These are phyloP conservation scores for Cryomyces minteri DNA, from an alignment of 495 filamentous ascomycete species.

Conservation along the genomic window DNA sequence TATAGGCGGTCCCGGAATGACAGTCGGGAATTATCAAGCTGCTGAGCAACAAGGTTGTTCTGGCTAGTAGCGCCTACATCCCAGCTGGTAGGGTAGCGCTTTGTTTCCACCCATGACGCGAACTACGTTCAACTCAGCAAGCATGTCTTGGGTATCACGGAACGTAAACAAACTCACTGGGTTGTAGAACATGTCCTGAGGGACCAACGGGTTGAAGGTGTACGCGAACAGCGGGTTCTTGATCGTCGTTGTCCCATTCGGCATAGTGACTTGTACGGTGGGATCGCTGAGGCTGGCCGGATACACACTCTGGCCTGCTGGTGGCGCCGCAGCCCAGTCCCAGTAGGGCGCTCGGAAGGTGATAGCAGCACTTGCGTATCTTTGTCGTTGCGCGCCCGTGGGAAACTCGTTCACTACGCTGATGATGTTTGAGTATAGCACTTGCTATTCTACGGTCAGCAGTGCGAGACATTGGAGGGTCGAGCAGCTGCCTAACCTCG, in stretches of 20 bases:
- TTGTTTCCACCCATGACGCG: conserved; percentile 27
- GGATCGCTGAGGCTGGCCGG: conserved; percentile 28
- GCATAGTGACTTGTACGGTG: conserved; percentile 30
- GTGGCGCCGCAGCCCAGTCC: conserved; percentile 43
- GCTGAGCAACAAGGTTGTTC: conserved; percentile 27
- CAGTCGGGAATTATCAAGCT: conserved; percentile 27
- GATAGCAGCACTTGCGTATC: conserved; percentile 30
- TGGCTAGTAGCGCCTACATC: conserved; percentile 28
- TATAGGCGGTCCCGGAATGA: conserved; percentile 34
- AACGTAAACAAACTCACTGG: conserved; percentile 22
- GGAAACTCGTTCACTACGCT: conserved; percentile 35
- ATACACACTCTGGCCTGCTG: conserved; percentile 25
- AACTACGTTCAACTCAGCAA: conserved; percentile 17
- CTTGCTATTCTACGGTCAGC: conserved; percentile 27
- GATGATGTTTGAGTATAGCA: conserved; percentile 30
- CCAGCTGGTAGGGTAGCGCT: conserved; percentile 27
- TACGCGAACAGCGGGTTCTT: conserved; percentile 45
- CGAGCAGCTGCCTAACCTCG: conserved; percentile 29
- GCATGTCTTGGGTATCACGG: background rate
- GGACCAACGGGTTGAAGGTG: conserved; percentile 34
- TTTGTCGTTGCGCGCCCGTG: conserved; percentile 19
- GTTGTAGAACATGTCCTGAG: conserved; percentile 14
- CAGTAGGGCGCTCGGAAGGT: conserved; percentile 48
- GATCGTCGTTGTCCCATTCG: conserved; percentile 32
- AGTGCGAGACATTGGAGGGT: background rate